Conservation (phyloP, 2,329 filamentous ascomycete species). For the Aureobasidium sp. region DNA sequence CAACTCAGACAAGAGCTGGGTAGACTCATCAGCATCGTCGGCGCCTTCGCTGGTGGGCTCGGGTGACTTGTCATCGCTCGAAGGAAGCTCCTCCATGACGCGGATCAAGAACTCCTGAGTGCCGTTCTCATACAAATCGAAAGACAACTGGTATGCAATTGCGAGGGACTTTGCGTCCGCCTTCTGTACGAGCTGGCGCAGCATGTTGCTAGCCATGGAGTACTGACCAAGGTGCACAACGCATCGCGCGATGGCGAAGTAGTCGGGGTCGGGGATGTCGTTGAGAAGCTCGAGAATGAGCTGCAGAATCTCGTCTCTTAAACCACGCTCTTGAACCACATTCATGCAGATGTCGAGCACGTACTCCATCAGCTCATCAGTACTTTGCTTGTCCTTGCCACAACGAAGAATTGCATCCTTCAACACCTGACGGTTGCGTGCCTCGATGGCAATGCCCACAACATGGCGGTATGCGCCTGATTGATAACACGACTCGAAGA, state of each 20-base stretch:
- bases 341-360: conserved; percentile 95
- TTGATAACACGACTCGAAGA: conserved; percentile 84
- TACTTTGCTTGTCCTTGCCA: conserved; percentile 74
- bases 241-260: conserved; percentile 96
- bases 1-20: conserved; percentile 51
- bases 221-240: conserved; percentile 93
- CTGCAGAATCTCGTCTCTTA: conserved; percentile 77
- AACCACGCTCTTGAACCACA: conserved; percentile 84
- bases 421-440: conserved; percentile 82
- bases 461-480: conserved; percentile 90
- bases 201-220: conserved; percentile 79
- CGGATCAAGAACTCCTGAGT: conserved; percentile 94
- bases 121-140: conserved; percentile 96
- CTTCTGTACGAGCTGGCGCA: conserved; percentile 72
- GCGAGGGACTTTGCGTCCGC: conserved; percentile 72
- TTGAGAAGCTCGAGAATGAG: conserved; percentile 93
- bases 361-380: conserved; percentile 95
- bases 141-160: conserved; percentile 93
- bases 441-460: conserved; percentile 92
- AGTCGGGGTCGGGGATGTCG: conserved; percentile 86
- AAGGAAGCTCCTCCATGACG: conserved; percentile 72
- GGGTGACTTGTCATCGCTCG: conserved; percentile 41
- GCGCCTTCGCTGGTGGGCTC: conserved; percentile 33
- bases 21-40: conserved; percentile 50
- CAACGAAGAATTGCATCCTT: conserved; percentile 80